Base-by-base conservation (phyloP, 73 alveolate genomes). In the Diophrys appendiculata region DNA sequence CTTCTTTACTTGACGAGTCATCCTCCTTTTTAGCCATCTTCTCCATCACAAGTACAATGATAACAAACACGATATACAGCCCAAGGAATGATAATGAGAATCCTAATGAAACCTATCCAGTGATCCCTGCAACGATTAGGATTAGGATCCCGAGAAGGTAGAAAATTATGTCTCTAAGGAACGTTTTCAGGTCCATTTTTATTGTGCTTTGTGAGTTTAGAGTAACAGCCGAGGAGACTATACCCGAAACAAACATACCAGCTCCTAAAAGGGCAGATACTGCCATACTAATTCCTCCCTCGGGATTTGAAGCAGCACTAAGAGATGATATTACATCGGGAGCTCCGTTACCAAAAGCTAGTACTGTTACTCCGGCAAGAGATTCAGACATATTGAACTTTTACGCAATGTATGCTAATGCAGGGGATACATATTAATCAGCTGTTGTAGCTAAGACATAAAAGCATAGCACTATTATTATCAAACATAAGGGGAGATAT, bases 341-440 rank as follows among this genome's bases (percentile, higher is more conserved):
- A 1, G 99, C 99, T 23, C 99, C 99, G 83, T 96, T 97, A 2
- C 99, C 99, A 54, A 97, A 91, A 35, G 99, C 99, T 60, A 97
- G 87, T 0, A 97, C 76, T 11, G 99, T 97, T 2, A 92, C 96
- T 29, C 98, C 81, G 23, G 81, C 81, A 1, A 73, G 71, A 1
- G 72, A 52, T 43, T 73, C 81, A 1, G 81, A 73, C 43, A 73
- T 23, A n/a, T 64, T 64, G 33, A 73, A 29, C 26, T 54, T 73
- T 3, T 54, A 23, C 0, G 81, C 26, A 26, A 73, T 2, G 34
- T 52, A 52, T 29, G 34, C 81, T 2, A 73, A 28, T 24, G 72
- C 69, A 1, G 81, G 81, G 1, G 69, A 52, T 2, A 73, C 55
- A 52, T 26, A 73, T 5, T 33, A 28, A 23, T 73, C 81, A 18